Evolutionary conservation across 768 basidiomycete genomes (phyloP).

Genomic region (Rhodotorula babjevae): DNA sequence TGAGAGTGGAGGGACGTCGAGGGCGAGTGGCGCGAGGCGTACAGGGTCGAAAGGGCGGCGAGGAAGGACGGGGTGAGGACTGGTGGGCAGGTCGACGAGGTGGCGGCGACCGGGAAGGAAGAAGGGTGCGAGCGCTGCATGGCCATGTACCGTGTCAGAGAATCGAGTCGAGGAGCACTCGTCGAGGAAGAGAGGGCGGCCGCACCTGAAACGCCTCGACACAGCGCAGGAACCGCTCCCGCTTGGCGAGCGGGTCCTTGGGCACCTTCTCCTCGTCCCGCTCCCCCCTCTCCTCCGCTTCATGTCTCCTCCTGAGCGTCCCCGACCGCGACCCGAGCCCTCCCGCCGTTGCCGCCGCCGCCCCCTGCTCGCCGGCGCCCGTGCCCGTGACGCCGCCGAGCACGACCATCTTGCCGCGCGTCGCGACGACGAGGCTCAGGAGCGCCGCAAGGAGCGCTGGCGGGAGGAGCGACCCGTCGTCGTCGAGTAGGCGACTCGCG

Average conservation of each 20-base stretch:
- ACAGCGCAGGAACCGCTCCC: background rate
- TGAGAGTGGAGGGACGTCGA: background rate
- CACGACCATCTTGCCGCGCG: conserved; percentile 10
- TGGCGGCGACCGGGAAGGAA: background rate
- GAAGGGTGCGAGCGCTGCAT: background rate
- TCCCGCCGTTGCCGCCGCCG: too few species aligned
- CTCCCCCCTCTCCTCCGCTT: background rate
- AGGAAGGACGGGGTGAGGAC: background rate
- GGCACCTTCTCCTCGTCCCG: background rate
- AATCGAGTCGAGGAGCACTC: background rate
- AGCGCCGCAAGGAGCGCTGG: conserved; percentile 17
- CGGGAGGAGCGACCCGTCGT: conserved; percentile 17
- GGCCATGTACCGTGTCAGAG: too few species aligned
- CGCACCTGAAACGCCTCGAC: background rate
- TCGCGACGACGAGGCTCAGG: conserved; percentile 20
- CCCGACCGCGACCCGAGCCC: too few species aligned
- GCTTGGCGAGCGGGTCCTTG: background rate
- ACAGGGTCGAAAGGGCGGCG: background rate
- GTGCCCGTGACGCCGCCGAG: background rate
- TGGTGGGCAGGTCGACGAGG: background rate
- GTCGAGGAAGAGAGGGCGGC: background rate
- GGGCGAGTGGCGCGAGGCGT: background rate
- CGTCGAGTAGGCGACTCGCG: background rate
- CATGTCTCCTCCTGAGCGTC: background rate
- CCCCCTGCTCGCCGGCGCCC: background rate